Conservation (phyloP, 1,284 basidiomycete species). For the Puccinia coronata region DNA sequence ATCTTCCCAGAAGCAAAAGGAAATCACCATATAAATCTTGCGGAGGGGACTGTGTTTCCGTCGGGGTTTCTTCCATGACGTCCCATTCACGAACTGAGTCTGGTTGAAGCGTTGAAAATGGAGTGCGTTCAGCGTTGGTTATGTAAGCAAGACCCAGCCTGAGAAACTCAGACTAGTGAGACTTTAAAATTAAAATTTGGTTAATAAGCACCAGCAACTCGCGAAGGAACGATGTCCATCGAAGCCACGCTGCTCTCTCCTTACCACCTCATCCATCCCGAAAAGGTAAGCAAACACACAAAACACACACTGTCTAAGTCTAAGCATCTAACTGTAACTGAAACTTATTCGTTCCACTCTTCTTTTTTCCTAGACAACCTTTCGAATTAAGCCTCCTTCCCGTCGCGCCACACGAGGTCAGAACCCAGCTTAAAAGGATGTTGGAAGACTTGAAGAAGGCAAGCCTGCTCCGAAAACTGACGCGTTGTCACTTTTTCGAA, state of each 20-base stretch:
- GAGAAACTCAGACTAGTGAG: no score
- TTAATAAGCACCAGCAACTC: not conserved
- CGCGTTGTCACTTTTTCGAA: not conserved
- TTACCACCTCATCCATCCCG: slow-evolving; percentile 24
- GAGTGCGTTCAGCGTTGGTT: not conserved
- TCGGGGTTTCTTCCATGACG: no score
- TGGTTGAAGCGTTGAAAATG: no score
- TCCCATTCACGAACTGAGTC: no score
- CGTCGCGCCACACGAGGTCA: not conserved
- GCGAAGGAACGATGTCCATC: not conserved
- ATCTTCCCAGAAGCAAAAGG: no score
- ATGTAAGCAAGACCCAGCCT: not conserved
- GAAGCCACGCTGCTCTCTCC: not conserved
- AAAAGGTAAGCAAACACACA: slow-evolving; percentile 8
- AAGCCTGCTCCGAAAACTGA: not conserved
- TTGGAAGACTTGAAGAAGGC: not conserved
- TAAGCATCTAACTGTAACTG: not conserved
- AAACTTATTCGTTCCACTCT: not conserved
- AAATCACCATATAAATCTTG: no score
- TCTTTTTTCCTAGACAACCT: slow-evolving; percentile 15
- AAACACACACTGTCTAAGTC: no score
- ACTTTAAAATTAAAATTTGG: not conserved
- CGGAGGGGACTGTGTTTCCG: no score
- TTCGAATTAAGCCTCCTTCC: slow-evolving; percentile 17
- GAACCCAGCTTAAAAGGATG: no score